Base-by-base conservation (phyloP, 495 filamentous ascomycete species). In the Penicillium waksmanii region DNA sequence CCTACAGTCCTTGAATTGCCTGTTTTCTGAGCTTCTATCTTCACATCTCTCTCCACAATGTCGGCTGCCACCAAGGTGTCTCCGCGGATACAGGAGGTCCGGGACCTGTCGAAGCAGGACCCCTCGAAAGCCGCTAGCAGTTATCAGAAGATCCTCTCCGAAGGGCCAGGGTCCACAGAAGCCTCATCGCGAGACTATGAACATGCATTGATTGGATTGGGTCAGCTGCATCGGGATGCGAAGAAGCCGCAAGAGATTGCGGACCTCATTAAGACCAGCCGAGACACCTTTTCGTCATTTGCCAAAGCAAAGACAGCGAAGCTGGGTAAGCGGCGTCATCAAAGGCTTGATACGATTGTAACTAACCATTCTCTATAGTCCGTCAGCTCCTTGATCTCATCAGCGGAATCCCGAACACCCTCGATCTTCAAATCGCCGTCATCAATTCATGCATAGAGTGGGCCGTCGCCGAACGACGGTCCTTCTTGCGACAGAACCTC, bases 381-480 rank as follows among this genome's bases (percentile, higher is more conserved):
- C 96, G 95, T 65, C 93, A 97, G 75, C 89, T 99, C 43, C 87
- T 99, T 73, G 95, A 98, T 72, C 86, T 97, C 74, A 94, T 98
- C 82, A 87, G 91, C 58, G 84, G 87, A 65, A 96, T 97, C 63
- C 95, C 95, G 49, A 90, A 96, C 74, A 93, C 92, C 55, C 85
- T 89, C 75, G 94, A 97, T 63, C 91, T 90, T 74, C 95, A 98
- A 78, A 89, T 93, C 66, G 78, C 89, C 73, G 90, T 96, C 63
- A 98, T 96, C 61, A 93, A 94, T 76, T 96, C 93, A 68, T 97
- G 93, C 80, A 98, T 99, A 83, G 95, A 98, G 82, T 99, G 95
- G 95, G 95, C 95, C 43, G 88, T 94, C 56, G 88, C 91, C 40
- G 93, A 97, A 76, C 87, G 90, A 52, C 89, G 94, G 61, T 89